These are phyloP conservation scores for Sporothrix brasiliensis DNA, from an alignment of 2,329 filamentous ascomycete genomes.

Conservation along the genomic window DNA sequence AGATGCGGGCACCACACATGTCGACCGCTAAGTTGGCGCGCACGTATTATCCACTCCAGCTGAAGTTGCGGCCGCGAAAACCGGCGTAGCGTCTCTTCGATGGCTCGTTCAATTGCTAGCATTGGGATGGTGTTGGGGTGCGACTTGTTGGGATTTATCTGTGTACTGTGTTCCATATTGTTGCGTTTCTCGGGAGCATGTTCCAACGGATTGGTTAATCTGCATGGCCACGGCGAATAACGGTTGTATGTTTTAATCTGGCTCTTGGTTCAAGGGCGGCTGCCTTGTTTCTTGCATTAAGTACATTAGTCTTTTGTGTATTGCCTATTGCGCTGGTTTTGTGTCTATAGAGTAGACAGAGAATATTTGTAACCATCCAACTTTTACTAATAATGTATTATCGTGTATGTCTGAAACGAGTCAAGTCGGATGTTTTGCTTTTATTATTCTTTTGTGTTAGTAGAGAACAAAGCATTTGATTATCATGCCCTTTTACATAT, in stretches of 20 bases:
- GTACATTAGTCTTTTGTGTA: neutral
- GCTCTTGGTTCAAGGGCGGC: neutral
- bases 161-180: neutral
- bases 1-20: slow-evolving; percentile 44
- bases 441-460: neutral
- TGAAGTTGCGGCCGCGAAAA: slow-evolving; percentile 64
- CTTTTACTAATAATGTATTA: neutral
- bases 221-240: slow-evolving; percentile 27
- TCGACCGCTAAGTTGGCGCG: slow-evolving; percentile 49
- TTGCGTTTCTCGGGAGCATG: neutral
- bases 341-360: slow-evolving; percentile 1
- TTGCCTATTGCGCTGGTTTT: too few relatives aligned
- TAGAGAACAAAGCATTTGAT: too few relatives aligned
- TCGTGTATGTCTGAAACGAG: too few relatives aligned
- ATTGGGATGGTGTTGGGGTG: neutral
- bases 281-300: neutral
- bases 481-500: too few relatives aligned
- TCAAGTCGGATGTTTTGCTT: neutral
- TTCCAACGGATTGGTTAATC: neutral
- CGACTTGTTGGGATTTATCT: neutral
- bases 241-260: neutral
- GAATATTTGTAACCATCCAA: neutral
- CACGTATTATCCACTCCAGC: slow-evolving; percentile 60
- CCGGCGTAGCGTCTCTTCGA: slow-evolving; percentile 44
- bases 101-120: neutral